These are phyloP conservation scores for Ensete ventricosum DNA, from an alignment of 176 grass and related monocot species.

Conservation along the genomic window DNA sequence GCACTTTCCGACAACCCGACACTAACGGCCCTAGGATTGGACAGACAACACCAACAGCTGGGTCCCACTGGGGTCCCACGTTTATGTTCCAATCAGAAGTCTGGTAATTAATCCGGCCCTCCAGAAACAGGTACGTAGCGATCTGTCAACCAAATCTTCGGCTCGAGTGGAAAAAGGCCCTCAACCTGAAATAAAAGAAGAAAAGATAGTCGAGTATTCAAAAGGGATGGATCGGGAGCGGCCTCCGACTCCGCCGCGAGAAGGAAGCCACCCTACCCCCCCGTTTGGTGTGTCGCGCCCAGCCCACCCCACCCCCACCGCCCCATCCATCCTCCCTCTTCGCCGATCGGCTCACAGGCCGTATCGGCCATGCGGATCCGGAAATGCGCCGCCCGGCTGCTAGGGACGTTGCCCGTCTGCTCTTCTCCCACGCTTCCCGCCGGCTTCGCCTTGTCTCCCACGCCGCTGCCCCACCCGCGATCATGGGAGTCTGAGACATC, in stretches of 20 bases:
- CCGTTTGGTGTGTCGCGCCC: background rate
- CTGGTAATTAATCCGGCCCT: no score
- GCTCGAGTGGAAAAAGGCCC: background rate
- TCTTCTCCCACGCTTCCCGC: background rate
- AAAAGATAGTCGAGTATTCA: background rate
- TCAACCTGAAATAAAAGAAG: background rate
- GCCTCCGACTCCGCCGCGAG: background rate
- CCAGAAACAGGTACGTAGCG: no score
- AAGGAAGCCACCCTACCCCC: background rate
- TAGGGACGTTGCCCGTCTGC: background rate
- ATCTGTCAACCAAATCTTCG: no score
- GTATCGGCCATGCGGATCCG: constrained; percentile 11
- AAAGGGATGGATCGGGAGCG: constrained; percentile 1
- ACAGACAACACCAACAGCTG: no score
- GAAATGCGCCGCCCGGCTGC: constrained; percentile 7
- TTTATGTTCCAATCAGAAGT: no score
- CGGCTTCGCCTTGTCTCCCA: background rate
- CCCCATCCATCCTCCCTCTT: background rate
- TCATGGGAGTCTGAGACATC: background rate
- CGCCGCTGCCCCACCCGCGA: background rate
- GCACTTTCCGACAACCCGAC: no score
- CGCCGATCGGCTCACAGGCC: background rate
- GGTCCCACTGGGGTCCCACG: no score
- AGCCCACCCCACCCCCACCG: background rate
- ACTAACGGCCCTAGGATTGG: no score